phyloP scores from a whole-genome alignment of 768 basidiomycete genomes.

The Mycena kentingensis region DNA sequence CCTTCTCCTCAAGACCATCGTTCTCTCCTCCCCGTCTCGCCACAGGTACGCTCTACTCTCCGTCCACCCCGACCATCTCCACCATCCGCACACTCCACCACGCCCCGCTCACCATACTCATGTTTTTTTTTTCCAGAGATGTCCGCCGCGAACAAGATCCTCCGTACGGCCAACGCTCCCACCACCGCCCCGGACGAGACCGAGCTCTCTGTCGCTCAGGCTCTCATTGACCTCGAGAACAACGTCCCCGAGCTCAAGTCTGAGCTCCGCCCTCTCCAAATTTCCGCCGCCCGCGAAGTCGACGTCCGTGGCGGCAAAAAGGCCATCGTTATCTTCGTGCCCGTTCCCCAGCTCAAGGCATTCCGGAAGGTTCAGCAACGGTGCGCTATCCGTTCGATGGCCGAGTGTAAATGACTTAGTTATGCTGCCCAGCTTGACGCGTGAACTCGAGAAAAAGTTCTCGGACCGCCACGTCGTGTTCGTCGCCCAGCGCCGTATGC shows the following conservation, averaged over 20 bases:
- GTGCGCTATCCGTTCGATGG: slow-evolving; percentile 43
- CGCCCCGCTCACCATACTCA: no score
- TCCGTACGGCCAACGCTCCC: slow-evolving; percentile 95
- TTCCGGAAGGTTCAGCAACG: slow-evolving; percentile 98
- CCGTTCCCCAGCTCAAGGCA: slow-evolving; percentile 95
- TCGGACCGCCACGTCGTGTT: slow-evolving; percentile 99
- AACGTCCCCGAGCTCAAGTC: slow-evolving; percentile 97
- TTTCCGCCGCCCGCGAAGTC: slow-evolving; percentile 97
- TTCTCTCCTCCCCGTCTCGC: no score
- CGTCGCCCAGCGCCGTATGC: slow-evolving; percentile 96
- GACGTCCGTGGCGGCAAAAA: slow-evolving; percentile 99
- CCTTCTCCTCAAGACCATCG: no score
- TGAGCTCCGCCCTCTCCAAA: slow-evolving; percentile 93
- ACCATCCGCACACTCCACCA: no score
- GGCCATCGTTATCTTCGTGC: slow-evolving; percentile 98
- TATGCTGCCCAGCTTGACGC: slow-evolving; percentile 72
- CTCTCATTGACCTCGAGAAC: slow-evolving; percentile 95
- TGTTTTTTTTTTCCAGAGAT: slow-evolving; percentile 51
- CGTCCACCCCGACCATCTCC: no score
- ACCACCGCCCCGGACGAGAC: slow-evolving; percentile 86
- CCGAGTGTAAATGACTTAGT: not conserved
- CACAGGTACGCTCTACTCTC: no score
- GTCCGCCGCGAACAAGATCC: slow-evolving; percentile 86
- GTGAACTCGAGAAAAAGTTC: slow-evolving; percentile 99
- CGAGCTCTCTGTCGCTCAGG: slow-evolving; percentile 91